Percentiles rank a stretch among this genome's conserved stretches.
These are phyloP conservation scores for Dentipellis fragilis DNA, from an alignment of 768 basidiomycete species.

Conservation along the genomic window DNA sequence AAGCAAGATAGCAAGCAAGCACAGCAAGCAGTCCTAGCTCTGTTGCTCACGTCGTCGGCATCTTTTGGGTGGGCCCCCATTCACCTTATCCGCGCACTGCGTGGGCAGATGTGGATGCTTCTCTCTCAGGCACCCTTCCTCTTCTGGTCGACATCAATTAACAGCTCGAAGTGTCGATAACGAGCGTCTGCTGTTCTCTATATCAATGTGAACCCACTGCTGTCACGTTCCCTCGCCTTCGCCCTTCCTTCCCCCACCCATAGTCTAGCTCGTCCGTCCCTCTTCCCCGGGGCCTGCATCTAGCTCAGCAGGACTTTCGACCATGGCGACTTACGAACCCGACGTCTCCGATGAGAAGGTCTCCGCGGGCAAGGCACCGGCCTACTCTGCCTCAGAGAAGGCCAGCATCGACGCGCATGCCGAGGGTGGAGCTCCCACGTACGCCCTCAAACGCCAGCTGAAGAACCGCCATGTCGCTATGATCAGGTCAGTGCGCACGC, in stretches of 20 bases:
- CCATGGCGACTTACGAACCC: neutral
- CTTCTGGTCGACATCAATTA: too few relatives aligned
- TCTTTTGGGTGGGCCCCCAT: too few relatives aligned
- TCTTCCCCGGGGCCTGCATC: neutral
- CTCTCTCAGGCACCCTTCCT: too few relatives aligned
- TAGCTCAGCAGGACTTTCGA: neutral
- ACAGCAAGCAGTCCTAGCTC: too few relatives aligned
- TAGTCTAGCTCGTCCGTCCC: neutral
- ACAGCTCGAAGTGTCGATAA: too few relatives aligned
- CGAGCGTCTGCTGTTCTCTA: too few relatives aligned
- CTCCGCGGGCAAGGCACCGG: neutral
- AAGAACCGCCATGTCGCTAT: conserved; percentile 70
- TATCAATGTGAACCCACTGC: too few relatives aligned
- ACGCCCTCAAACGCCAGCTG: conserved; percentile 19
- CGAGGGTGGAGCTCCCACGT: neutral
- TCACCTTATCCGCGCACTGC: too few relatives aligned
- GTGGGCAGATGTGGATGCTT: too few relatives aligned
- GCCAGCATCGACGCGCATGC: neutral
- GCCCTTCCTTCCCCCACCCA: neutral
- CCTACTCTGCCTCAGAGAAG: conserved; percentile 1
- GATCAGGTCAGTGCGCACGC: conserved; percentile 46
- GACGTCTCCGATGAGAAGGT: neutral
- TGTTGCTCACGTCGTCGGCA: too few relatives aligned
- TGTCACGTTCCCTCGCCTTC: too few relatives aligned
- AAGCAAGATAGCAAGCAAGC: too few relatives aligned